Base-by-base conservation (phyloP, 345 rosid genomes). In the Litchi chinensis region DNA sequence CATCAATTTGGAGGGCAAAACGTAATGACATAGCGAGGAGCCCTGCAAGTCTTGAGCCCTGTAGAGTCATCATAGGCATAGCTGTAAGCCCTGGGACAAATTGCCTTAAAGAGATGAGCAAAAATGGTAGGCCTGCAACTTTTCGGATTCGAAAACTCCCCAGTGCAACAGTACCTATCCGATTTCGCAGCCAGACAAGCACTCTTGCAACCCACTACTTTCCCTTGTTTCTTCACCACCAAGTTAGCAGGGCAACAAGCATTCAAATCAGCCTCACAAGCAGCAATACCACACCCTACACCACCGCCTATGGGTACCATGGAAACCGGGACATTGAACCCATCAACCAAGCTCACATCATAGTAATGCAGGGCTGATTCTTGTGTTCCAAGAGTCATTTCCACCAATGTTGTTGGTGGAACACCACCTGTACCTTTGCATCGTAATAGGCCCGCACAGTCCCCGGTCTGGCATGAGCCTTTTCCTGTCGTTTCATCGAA, bases 311-410 rank as follows among this genome's bases (percentile, higher is more conserved):
- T 3, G 0, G 90, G 88, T 40, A 65, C 74, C 88, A 89, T 84
- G 1, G 89, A 87, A 28, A 83, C 87, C 0, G 89, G 90, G 5
- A 86, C 71, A 48, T 87, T 89, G 15, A 89, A 89, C 32, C 92
- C 92, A 48, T 87, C 89, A 60, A 87, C 90, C 74, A 87, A 74
- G 56, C 92, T 89, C 16, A 85, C 90, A 75, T 87, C 90, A 43
- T 85, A 89, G 85, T 74, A 89, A 84, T 89, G 92, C 57, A 89
- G 54, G 60, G 82, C 68, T 0, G 89, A 87, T n/a, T 52, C 68
- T 13, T 82, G 67, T 10, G 89, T 82, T 21, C 89, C 92, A 10
- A 89, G 76, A 10, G 90, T 86, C 90, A 89, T 84, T 78, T 86
- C 86, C 0, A 87, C 89, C 56, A 87, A 2, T 12, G 89, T 82